A percentile compares a stretch with the other conserved stretches of the same genome.
These are phyloP conservation scores for Ustilago xerochloae DNA, from an alignment of 1,284 basidiomycete species.

Conservation along the genomic window DNA sequence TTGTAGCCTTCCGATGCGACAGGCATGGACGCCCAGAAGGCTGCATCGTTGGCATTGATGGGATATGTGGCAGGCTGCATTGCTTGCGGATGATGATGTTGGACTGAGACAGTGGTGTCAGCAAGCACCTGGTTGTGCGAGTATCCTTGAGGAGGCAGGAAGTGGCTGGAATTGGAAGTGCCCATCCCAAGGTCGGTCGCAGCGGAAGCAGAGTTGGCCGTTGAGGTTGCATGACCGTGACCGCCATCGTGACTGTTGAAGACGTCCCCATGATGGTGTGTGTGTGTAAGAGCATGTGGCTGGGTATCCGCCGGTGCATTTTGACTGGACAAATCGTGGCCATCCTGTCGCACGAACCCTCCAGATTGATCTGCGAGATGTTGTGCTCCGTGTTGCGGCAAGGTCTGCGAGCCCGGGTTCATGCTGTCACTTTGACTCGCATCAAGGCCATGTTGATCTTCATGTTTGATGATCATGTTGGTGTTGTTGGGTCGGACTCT, in stretches of 20 bases:
- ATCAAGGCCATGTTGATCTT: neutral
- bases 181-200: too few species aligned
- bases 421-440: neutral
- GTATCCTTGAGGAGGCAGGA: neutral
- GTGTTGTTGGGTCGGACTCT: neutral
- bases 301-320: neutral
- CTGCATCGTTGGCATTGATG: constrained; percentile 37
- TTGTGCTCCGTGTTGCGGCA: neutral
- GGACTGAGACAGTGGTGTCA: neutral
- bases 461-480: neutral
- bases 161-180: constrained; percentile 15
- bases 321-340: neutral
- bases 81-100: constrained; percentile 8
- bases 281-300: neutral
- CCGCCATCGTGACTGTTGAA: neutral
- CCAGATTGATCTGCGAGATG: neutral
- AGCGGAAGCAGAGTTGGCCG: neutral
- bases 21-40: constrained; percentile 46
- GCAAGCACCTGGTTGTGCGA: constrained; percentile 9
- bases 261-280: neutral
- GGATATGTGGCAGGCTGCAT: constrained; percentile 11
- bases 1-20: constrained; percentile 34
- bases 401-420: neutral
- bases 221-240: neutral
- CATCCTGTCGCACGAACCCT: neutral